These are phyloP conservation scores for Aegilops speltoides DNA, from an alignment of 176 grass and related monocot species.

Conservation along the genomic window DNA sequence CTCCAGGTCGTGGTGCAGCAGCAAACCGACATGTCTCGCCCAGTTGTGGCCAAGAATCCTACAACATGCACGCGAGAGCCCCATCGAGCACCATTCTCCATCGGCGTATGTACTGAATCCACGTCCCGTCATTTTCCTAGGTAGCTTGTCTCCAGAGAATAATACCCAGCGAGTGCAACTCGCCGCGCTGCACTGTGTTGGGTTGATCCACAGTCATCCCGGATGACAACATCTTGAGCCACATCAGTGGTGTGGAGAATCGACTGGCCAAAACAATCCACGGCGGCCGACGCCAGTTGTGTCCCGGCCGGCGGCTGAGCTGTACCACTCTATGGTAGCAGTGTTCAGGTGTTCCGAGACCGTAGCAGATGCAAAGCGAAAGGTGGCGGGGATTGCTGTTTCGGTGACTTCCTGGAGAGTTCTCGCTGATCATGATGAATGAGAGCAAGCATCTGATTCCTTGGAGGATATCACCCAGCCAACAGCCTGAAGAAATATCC, in stretches of 20 bases:
- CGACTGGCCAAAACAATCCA: background rate
- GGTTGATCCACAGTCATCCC: background rate
- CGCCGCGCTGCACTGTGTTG: background rate
- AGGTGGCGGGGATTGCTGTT: background rate
- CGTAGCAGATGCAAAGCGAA: too few species aligned
- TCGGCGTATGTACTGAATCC: conserved; percentile 34
- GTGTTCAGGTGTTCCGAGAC: too few species aligned
- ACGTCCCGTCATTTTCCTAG: conserved; percentile 12
- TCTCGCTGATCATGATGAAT: background rate
- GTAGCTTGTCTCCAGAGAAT: conserved; percentile 6
- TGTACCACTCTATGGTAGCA: background rate
- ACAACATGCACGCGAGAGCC: background rate
- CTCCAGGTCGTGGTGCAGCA: conserved; percentile 10
- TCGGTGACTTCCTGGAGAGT: conserved; percentile 26
- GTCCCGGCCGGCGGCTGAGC: background rate
- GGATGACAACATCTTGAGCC: background rate
- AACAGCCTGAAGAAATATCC: background rate
- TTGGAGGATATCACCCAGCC: background rate
- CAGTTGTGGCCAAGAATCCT: conserved; percentile 27
- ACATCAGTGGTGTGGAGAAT: background rate
- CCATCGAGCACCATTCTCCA: conserved; percentile 9
- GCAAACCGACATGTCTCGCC: conserved; percentile 13
- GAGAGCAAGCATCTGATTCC: conserved; percentile 44
- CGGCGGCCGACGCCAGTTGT: background rate
- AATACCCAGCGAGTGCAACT: background rate